Conservation (phyloP, 257 asterid species). For the Cruciata laevipes region DNA sequence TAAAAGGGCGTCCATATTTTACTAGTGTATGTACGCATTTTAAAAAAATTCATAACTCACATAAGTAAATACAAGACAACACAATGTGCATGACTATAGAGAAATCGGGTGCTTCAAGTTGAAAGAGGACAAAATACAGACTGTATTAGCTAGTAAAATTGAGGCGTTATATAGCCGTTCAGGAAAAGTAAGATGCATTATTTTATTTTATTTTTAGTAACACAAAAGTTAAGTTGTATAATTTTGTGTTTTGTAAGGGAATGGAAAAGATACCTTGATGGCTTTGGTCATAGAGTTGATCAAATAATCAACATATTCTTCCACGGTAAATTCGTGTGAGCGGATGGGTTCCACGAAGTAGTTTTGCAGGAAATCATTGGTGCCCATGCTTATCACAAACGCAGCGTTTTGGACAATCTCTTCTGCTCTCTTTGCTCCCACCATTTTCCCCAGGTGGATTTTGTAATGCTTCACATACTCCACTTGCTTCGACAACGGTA, state of each 20-base stretch:
- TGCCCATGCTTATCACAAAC: slow-evolving; percentile 38
- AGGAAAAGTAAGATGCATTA: too few relatives aligned
- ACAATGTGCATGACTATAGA: too few relatives aligned
- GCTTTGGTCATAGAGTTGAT: slow-evolving; percentile 29
- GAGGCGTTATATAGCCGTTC: too few relatives aligned
- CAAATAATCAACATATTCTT: slow-evolving; percentile 35
- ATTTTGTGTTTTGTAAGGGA: not conserved
- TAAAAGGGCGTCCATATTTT: too few relatives aligned
- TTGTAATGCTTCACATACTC: slow-evolving; percentile 41
- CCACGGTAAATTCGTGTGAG: slow-evolving; percentile 27
- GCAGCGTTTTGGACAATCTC: slow-evolving; percentile 28
- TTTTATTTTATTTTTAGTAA: too few relatives aligned
- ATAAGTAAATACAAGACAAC: too few relatives aligned
- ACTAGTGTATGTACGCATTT: too few relatives aligned
- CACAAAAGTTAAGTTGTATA: too few relatives aligned
- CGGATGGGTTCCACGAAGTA: slow-evolving; percentile 37
- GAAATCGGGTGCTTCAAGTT: too few relatives aligned
- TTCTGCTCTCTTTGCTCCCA: slow-evolving; percentile 32
- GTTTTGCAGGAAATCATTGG: slow-evolving; percentile 44
- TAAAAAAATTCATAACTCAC: too few relatives aligned
- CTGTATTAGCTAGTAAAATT: too few relatives aligned
- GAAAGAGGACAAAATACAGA: too few relatives aligned
- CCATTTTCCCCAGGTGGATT: slow-evolving; percentile 26
- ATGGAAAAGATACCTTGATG: slow-evolving; percentile 31
- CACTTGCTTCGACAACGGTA: slow-evolving; percentile 40